These are phyloP conservation scores for Colletotrichum sp. DNA, from an alignment of 2,329 filamentous ascomycete genomes.

Conservation along the genomic window DNA sequence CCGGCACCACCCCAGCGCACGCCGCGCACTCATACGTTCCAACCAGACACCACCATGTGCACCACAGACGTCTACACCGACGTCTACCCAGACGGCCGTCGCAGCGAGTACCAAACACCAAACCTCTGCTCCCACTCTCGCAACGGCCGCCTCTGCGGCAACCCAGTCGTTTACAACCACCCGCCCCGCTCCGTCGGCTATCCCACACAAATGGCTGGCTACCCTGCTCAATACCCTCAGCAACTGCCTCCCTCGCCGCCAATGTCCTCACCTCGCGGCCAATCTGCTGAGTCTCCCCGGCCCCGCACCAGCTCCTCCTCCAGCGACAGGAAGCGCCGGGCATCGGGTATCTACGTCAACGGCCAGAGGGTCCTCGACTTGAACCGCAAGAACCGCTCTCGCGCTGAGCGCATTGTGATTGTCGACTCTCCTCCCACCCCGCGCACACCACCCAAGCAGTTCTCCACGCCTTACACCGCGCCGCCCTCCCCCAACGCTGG, in stretches of 20 bases:
- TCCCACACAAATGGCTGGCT: neutral
- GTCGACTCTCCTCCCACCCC: conserved; percentile 50
- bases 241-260: conserved; percentile 45
- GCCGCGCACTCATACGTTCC: neutral
- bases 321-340: conserved; percentile 32
- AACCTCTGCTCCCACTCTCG: conserved; percentile 43
- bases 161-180: conserved; percentile 45
- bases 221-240: conserved; percentile 28
- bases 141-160: conserved; percentile 44
- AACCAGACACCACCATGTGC: conserved; percentile 53
- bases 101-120: conserved; percentile 36
- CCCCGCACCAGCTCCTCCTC: conserved; percentile 36
- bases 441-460: conserved; percentile 50
- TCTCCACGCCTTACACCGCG: conserved; percentile 41
- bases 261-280: conserved; percentile 32
- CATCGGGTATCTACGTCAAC: conserved; percentile 41
- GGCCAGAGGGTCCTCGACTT: conserved; percentile 39
- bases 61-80: conserved; percentile 51
- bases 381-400: conserved; percentile 34
- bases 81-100: conserved; percentile 49
- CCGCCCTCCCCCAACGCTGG: conserved; percentile 34
- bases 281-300: conserved; percentile 39
- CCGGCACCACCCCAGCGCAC: conserved; percentile 7
- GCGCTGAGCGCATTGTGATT: conserved; percentile 48
- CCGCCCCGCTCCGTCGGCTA: conserved; percentile 41